Evolutionary conservation across 139 green algal species (phyloP), one percentile per base, ranked within the genome.

Genomic region (Chlorella sp.): DNA sequence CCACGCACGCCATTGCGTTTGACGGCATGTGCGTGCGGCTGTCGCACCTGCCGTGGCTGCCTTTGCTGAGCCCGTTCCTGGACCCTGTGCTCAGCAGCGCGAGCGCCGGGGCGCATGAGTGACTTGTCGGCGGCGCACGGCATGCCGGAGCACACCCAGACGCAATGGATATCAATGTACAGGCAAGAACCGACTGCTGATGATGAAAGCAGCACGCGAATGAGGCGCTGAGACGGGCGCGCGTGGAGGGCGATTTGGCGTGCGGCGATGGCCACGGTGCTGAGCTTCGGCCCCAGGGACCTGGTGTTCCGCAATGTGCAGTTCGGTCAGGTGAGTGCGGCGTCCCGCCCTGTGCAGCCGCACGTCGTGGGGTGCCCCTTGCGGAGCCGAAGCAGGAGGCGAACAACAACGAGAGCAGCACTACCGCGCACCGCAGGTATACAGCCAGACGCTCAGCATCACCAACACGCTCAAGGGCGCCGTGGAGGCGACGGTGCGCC

Each of bases 401-500:
- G 5, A 23, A 67, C 27, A 42, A 67, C 35, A 26, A 22, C 55
- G 23, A 6, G 20, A 63, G 27, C 55, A n/a, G 2, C 3, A 2
- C 3, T 51, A 27, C 65, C 20, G 3, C 65, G 23, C 27, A 3
- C 14, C 55, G 34, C 83, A 94, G 86, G 73, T 62, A 0, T 90
- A 92, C n/a, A 71, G 71, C 22, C 82, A 88, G 65, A 76, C 66
- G 20, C 31, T 91, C 2, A 74, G 55, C 5, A 55, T 94, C 27
- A 88, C 68, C 27, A 95, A 93, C 70, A 86, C 71, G 5, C 73
- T 89, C 1, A 73, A 74, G 2, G 82, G 78, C 0, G 73, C 77
- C 2, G 73, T 91, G 4, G 90, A 95, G 49, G 78, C 82, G 0
- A 81, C 74, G 17, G 74, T 95, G 3, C 85, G 85, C 26, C 67